These are phyloP conservation scores for Irpex lacteus DNA, from an alignment of 1,284 basidiomycete species.

Conservation along the genomic window DNA sequence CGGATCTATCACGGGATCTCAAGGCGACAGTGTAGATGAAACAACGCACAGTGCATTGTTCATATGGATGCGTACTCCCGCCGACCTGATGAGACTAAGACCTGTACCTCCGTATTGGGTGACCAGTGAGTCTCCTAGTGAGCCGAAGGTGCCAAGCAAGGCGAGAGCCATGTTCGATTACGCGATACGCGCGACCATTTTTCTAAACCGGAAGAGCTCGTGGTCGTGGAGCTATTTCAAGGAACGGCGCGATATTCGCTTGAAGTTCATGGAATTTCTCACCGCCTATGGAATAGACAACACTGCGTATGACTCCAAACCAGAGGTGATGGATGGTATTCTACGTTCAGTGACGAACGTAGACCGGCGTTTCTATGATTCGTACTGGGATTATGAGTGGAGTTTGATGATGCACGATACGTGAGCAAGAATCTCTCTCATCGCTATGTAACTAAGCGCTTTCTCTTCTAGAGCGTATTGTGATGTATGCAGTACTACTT, in stretches of 20 bases:
- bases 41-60: constrained; percentile 1
- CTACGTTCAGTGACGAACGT: not conserved
- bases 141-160: constrained; percentile 14
- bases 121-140: constrained; percentile 18
- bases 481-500: not conserved
- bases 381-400: not conserved
- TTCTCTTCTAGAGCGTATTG: not conserved
- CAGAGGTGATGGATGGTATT: not conserved
- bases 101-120: not conserved
- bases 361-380: not conserved
- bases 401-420: not conserved
- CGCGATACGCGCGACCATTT: constrained; percentile 16
- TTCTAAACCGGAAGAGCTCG: constrained; percentile 14
- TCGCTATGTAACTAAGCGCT: not conserved
- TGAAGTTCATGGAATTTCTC: constrained; percentile 11
- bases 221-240: constrained; percentile 17
- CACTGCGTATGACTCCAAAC: constrained; percentile 6
- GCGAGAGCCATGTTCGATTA: constrained; percentile 24
- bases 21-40: constrained; percentile 9
- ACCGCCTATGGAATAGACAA: constrained; percentile 9
- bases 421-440: not conserved
- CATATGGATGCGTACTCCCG: constrained; percentile 16
- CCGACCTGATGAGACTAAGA: constrained; percentile 13
- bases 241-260: constrained; percentile 7
- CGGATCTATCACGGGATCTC: constrained; percentile 2